Evolutionary conservation across 257 asterid genomes (phyloP).

Genomic region (Solanum arcanum): DNA sequence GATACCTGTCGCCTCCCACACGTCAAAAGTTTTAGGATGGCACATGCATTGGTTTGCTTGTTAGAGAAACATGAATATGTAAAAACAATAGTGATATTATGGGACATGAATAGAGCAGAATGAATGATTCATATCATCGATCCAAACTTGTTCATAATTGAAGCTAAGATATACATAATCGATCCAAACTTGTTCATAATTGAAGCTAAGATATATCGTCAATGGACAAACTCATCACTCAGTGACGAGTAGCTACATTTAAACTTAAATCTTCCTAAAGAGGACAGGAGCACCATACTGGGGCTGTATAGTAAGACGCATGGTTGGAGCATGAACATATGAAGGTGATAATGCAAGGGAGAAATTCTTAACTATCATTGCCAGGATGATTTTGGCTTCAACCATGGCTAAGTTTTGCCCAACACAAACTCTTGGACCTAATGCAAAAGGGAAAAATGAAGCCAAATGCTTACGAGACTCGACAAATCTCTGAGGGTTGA

Average conservation of each 20-base stretch:
- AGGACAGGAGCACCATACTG: constrained; percentile 51
- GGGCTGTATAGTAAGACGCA: constrained; percentile 44
- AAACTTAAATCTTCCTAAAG: constrained; percentile 17
- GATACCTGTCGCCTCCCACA: background rate
- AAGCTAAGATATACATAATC: background rate
- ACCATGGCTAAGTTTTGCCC: constrained; percentile 62
- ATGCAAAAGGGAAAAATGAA: constrained; percentile 55
- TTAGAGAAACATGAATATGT: background rate
- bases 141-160: background rate
- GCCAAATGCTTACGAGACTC: constrained; percentile 40
- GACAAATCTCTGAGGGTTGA: constrained; percentile 47
- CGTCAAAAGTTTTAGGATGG: background rate
- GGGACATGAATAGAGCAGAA: background rate
- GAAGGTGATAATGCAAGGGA: constrained; percentile 46
- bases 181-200: background rate
- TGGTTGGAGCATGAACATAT: constrained; percentile 62
- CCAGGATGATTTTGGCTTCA: constrained; percentile 49
- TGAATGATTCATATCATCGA: background rate
- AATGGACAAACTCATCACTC: background rate
- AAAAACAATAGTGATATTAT: background rate
- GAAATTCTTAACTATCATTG: constrained; percentile 34
- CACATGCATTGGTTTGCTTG: background rate
- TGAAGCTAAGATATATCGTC: background rate
- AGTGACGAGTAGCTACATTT: background rate
- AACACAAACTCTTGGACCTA: constrained; percentile 56